phyloP scores from a whole-genome alignment of 352 stramenopile genomes.

The Phytophthora pinifolia region DNA sequence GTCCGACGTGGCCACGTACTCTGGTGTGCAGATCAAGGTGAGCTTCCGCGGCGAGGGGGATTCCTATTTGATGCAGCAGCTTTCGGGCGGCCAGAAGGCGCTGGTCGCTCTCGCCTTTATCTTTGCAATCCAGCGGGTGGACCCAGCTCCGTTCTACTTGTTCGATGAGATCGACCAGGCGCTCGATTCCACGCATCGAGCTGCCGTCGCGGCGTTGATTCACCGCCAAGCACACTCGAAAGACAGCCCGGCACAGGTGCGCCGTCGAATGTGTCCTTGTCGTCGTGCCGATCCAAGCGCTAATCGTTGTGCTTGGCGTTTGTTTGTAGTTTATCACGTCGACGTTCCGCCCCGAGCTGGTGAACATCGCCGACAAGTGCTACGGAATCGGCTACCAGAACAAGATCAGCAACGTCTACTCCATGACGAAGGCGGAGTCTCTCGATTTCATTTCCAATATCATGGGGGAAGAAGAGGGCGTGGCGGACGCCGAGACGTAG shows the following conservation, averaged over 20 bases:
- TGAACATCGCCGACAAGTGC: slow-evolving; percentile 95
- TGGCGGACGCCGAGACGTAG: slow-evolving; percentile 33
- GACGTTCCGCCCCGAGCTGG: slow-evolving; percentile 99
- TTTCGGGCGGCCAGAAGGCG: slow-evolving; percentile 99
- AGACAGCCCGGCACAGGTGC: slow-evolving; percentile 95
- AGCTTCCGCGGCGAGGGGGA: slow-evolving; percentile 96
- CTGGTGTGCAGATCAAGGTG: slow-evolving; percentile 98
- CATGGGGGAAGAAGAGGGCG: slow-evolving; percentile 87
- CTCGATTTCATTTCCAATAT: slow-evolving; percentile 96
- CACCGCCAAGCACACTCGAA: slow-evolving; percentile 94
- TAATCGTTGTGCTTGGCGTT: slow-evolving; percentile 4
- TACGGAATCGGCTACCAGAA: slow-evolving; percentile 99
- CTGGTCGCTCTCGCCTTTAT: slow-evolving; percentile 99
- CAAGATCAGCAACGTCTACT: slow-evolving; percentile 96
- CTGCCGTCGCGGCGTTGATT: slow-evolving; percentile 96
- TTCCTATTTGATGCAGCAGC: slow-evolving; percentile 98
- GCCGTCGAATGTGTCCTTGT: slow-evolving; percentile 3
- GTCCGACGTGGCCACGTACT: slow-evolving; percentile 91
- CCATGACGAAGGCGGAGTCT: slow-evolving; percentile 96
- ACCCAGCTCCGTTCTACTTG: slow-evolving; percentile 99
- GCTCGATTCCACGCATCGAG: slow-evolving; percentile 98
- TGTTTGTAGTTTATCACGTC: slow-evolving; percentile 95
- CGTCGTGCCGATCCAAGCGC: neutral
- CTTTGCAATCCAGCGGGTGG: slow-evolving; percentile 98
- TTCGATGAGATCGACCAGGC: slow-evolving; percentile 99